These are phyloP conservation scores for Mantamonas sphyraenae DNA, from an alignment of 78 protist species.

Conservation along the genomic window DNA sequence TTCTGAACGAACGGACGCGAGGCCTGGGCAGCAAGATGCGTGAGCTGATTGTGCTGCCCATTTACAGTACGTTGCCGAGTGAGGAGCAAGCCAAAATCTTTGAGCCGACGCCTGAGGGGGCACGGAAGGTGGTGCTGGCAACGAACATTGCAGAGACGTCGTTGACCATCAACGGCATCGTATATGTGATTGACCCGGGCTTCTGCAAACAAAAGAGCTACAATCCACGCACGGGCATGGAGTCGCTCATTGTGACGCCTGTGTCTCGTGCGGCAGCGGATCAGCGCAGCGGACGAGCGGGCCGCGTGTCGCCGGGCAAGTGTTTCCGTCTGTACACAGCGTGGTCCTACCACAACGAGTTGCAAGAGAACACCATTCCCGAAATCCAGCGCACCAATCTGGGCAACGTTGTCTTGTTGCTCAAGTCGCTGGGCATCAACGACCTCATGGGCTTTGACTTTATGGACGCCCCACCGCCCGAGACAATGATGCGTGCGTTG, in stretches of 20 bases:
- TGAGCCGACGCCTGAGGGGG: conserved; percentile 87
- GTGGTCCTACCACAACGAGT: conserved; percentile 83
- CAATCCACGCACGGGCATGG: conserved; percentile 92
- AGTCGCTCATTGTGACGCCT: conserved; percentile 92
- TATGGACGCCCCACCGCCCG: conserved; percentile 98
- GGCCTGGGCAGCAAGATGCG: conserved; percentile 73
- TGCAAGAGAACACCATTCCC: conserved; percentile 84
- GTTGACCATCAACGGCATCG: conserved; percentile 93
- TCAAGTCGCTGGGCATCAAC: conserved; percentile 92
- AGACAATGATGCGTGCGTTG: conserved; percentile 92
- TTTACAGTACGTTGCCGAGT: conserved; percentile 93
- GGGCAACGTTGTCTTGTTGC: conserved; percentile 85
- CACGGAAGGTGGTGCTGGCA: conserved; percentile 95
- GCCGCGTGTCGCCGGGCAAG: conserved; percentile 93
- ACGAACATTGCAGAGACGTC: conserved; percentile 98
- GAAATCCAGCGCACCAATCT: conserved; percentile 97
- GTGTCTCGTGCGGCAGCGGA: conserved; percentile 77
- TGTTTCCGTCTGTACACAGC: conserved; percentile 91
- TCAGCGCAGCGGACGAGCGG: conserved; percentile 96
- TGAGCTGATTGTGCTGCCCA: conserved; percentile 85
- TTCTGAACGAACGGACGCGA: conserved; percentile 52
- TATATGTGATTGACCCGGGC: conserved; percentile 96
- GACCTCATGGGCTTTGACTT: conserved; percentile 94
- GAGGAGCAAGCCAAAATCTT: conserved; percentile 59
- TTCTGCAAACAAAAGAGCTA: conserved; percentile 81